Percentiles rank a stretch among this genome's conserved stretches.
Conservation (phyloP, 371 early-diverging fungal species). For the Syncephalastrum racemosum region DNA sequence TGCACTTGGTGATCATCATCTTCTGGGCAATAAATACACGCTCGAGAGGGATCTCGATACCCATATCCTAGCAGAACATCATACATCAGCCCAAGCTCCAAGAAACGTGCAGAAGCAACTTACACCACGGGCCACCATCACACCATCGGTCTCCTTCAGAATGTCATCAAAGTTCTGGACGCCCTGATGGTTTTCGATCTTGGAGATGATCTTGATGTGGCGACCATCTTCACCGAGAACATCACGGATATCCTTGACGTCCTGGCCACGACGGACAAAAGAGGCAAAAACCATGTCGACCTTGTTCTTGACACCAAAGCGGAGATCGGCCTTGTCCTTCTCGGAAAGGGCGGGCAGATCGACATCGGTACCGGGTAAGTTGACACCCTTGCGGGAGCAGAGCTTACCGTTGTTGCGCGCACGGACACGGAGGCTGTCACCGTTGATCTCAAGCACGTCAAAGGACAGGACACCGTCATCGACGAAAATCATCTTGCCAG, state of each 20-base stretch:
- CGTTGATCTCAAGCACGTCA: conserved; percentile 65
- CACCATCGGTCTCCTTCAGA: conserved; percentile 91
- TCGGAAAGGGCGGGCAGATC: conserved; percentile 93
- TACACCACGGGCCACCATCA: conserved; percentile 98
- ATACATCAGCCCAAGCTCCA: not conserved
- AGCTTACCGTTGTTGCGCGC: conserved; percentile 73
- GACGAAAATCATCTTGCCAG: conserved; percentile 82
- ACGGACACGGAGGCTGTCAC: conserved; percentile 61
- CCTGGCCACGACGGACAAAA: conserved; percentile 91
- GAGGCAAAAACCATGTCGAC: conserved; percentile 98
- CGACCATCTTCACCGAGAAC: conserved; percentile 78
- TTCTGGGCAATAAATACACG: conserved; percentile 95
- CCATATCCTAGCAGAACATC: conserved; percentile 73
- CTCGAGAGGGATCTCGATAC: conserved; percentile 94
- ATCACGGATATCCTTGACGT: conserved; percentile 84
- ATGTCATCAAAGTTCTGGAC: conserved; percentile 98
- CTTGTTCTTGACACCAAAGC: conserved; percentile 90
- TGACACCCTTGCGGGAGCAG: conserved; percentile 82
- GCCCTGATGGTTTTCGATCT: conserved; percentile 97
- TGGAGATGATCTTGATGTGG: conserved; percentile 92
- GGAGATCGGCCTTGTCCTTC: conserved; percentile 91
- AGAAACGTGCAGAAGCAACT: conserved; percentile 12
- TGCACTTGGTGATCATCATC: conserved; percentile 95
- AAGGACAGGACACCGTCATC: conserved; percentile 84
- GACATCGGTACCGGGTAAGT: conserved; percentile 82